These are phyloP conservation scores for Hypoxylon sp. DNA, from an alignment of 2,329 filamentous ascomycete species.

Conservation along the genomic window DNA sequence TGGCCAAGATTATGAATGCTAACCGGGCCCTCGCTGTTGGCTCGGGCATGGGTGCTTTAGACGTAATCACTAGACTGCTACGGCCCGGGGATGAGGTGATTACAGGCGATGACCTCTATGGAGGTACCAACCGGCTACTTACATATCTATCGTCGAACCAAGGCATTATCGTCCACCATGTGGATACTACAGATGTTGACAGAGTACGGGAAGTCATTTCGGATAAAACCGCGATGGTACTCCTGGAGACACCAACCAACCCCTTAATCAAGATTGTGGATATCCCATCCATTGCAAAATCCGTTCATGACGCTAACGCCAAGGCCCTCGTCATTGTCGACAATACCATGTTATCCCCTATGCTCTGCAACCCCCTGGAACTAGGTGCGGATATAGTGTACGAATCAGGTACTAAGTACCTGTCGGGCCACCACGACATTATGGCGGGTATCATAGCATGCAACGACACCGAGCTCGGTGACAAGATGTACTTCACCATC, in stretches of 20 bases:
- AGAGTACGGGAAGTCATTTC: constrained; percentile 78
- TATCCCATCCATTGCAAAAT: constrained; percentile 81
- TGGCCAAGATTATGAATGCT: constrained; percentile 99
- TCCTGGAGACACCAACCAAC: constrained; percentile 97
- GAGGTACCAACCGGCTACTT: constrained; percentile 92
- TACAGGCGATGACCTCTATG: constrained; percentile 96
- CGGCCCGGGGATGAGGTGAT: constrained; percentile 96
- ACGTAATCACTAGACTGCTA: constrained; percentile 93
- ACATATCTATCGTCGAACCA: constrained; percentile 92
- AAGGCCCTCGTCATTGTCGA: constrained; percentile 90
- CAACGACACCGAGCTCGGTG: constrained; percentile 84
- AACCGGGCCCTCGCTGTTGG: constrained; percentile 91
- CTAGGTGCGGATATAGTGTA: constrained; percentile 97
- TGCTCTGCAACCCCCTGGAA: constrained; percentile 93
- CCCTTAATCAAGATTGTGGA: constrained; percentile 98
- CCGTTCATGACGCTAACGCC: constrained; percentile 83
- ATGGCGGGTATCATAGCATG: constrained; percentile 98
- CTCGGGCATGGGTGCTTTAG: constrained; percentile 96
- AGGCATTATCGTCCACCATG: constrained; percentile 94
- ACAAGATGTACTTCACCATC: constrained; percentile 96
- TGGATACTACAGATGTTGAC: constrained; percentile 88
- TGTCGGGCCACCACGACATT: constrained; percentile 97
- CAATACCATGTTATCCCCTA: constrained; percentile 98
- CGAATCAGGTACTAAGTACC: constrained; percentile 97
- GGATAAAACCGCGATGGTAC: constrained; percentile 91